A percentile compares a stretch with the other conserved stretches of the same genome.
Evolutionary conservation across 2,329 filamentous ascomycete genomes (phyloP).

Genomic region (Albophoma yamanashiensis): DNA sequence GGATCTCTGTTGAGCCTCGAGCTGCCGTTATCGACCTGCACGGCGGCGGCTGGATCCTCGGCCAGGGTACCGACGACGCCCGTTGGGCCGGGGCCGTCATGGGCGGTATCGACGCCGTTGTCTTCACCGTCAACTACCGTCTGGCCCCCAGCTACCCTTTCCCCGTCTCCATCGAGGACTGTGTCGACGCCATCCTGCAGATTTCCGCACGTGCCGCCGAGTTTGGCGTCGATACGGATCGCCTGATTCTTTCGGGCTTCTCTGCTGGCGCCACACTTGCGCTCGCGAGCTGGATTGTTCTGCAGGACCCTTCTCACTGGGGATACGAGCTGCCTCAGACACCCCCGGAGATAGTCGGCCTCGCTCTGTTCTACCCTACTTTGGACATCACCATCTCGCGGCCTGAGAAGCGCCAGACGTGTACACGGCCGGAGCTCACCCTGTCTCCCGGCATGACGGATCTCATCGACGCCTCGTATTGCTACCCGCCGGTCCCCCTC

Average conservation of each 20-base stretch:
- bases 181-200: slow-evolving; percentile 53
- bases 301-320: slow-evolving; percentile 31
- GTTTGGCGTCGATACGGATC: slow-evolving; percentile 44
- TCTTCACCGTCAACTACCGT: slow-evolving; percentile 58
- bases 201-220: slow-evolving; percentile 44
- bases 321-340: slow-evolving; percentile 25
- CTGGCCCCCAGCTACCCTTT: slow-evolving; percentile 55
- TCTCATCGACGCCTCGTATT: slow-evolving; percentile 52
- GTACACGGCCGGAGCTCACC: slow-evolving; percentile 44
- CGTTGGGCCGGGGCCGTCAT: slow-evolving; percentile 46
- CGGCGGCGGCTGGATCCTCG: slow-evolving; percentile 56
- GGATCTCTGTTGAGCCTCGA: slow-evolving; percentile 22
- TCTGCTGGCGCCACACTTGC: slow-evolving; percentile 50
- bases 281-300: slow-evolving; percentile 34
- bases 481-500: slow-evolving; percentile 38
- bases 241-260: slow-evolving; percentile 51
- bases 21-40: slow-evolving; percentile 56
- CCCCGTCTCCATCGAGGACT: slow-evolving; percentile 54
- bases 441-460: slow-evolving; percentile 47
- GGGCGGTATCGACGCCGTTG: slow-evolving; percentile 41
- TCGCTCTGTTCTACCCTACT: slow-evolving; percentile 51
- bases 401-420: slow-evolving; percentile 42
- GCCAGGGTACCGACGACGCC: slow-evolving; percentile 51
- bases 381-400: slow-evolving; percentile 50
- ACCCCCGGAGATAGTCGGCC: slow-evolving; percentile 36